phyloP scores from a whole-genome alignment of 2,329 filamentous ascomycete species.

The Balansia obtecta region DNA sequence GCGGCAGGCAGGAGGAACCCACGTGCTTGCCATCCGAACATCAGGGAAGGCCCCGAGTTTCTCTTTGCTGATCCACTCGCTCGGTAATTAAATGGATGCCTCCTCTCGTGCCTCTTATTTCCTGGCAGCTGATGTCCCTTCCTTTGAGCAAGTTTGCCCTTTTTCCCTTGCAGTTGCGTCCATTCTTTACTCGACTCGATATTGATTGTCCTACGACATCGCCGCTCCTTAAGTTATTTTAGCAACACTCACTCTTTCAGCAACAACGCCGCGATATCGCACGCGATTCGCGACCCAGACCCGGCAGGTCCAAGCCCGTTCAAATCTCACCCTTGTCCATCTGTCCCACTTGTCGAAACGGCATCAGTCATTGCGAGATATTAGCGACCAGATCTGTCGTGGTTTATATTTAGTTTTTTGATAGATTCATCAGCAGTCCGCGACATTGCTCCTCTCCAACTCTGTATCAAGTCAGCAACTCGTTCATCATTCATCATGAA shows the following conservation, averaged over 20 bases:
- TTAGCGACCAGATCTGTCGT: conserved; percentile 1
- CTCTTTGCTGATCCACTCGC: not conserved
- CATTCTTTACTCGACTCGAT: not conserved
- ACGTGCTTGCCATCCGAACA: not conserved
- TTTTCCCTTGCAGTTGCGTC: not conserved
- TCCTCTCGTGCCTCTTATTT: not conserved
- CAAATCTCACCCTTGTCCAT: not conserved
- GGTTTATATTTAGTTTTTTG: not conserved
- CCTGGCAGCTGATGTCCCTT: not conserved
- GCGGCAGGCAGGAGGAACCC: not conserved
- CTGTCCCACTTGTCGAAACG: no score
- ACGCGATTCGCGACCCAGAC: not conserved
- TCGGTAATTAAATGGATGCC: not conserved
- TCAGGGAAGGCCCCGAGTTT: not conserved
- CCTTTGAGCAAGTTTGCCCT: not conserved
- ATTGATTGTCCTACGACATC: conserved; percentile 1
- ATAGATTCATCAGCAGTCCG: not conserved
- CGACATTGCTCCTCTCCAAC: not conserved
- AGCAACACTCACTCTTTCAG: not conserved
- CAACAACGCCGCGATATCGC: not conserved
- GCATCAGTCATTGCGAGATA: no score
- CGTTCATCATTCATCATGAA: conserved; percentile 31
- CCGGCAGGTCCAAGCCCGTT: not conserved
- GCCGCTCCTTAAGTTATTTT: not conserved
- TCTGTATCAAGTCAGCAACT: not conserved